Conservation (phyloP, 2,329 filamentous ascomycete genomes). For the Elsinoe perseae region DNA sequence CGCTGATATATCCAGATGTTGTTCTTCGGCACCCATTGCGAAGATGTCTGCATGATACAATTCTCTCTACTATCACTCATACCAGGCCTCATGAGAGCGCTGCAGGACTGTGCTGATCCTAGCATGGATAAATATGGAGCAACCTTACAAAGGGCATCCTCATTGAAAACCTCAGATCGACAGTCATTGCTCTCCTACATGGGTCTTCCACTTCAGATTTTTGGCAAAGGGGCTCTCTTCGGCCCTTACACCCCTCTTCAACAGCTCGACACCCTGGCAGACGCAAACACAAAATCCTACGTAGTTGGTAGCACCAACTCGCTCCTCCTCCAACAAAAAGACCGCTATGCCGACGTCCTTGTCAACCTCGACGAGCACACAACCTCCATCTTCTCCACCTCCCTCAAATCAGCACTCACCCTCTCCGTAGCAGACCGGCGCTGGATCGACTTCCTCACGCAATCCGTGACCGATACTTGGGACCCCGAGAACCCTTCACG, state of each 20-base stretch:
- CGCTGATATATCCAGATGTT: slow-evolving; percentile 62
- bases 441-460: slow-evolving; percentile 94
- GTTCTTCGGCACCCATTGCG: slow-evolving; percentile 95
- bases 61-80: slow-evolving; percentile 94
- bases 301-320: slow-evolving; percentile 97
- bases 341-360: slow-evolving; percentile 91
- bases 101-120: slow-evolving; percentile 96
- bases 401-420: slow-evolving; percentile 64
- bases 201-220: slow-evolving; percentile 89
- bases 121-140: slow-evolving; percentile 77
- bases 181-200: slow-evolving; percentile 85
- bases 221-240: slow-evolving; percentile 91
- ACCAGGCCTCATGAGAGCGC: slow-evolving; percentile 78
- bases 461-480: slow-evolving; percentile 93
- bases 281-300: slow-evolving; percentile 92
- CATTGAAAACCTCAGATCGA: slow-evolving; percentile 83
- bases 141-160: slow-evolving; percentile 67
- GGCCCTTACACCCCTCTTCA: slow-evolving; percentile 95
- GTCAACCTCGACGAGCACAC: slow-evolving; percentile 90
- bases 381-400: slow-evolving; percentile 74
- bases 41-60: slow-evolving; percentile 95
- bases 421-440: slow-evolving; percentile 81
- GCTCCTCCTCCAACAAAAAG: slow-evolving; percentile 83
- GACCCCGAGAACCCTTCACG: slow-evolving; percentile 80
- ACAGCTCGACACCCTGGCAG: slow-evolving; percentile 86